These are phyloP conservation scores for Candida gigantensis DNA, from an alignment of 1,139 yeast species.

Conservation along the genomic window DNA sequence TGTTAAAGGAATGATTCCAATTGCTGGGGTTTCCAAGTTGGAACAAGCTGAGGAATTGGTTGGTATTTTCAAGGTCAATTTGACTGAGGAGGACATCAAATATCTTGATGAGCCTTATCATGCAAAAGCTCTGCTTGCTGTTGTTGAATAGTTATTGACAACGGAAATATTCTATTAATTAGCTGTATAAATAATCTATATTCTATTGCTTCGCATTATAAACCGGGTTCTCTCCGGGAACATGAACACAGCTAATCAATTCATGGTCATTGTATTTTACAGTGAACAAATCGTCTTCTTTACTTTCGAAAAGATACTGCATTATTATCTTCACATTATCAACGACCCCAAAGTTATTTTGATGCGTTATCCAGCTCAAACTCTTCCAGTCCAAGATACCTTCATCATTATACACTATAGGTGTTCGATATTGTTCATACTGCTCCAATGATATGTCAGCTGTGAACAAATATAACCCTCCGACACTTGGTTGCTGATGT, in stretches of 20 bases:
- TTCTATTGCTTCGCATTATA: neutral
- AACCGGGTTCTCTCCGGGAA: conserved; percentile 13
- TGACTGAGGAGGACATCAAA: conserved; percentile 46
- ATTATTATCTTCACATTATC: conserved; percentile 38
- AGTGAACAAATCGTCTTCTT: conserved; percentile 23
- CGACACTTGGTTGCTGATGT: conserved; percentile 20
- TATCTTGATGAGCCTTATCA: conserved; percentile 53
- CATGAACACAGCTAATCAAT: conserved; percentile 19
- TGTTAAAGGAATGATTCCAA: conserved; percentile 51
- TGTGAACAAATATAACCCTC: conserved; percentile 46
- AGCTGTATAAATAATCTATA: no score
- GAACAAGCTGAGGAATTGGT: conserved; percentile 57
- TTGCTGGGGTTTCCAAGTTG: conserved; percentile 53
- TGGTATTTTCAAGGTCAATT: conserved; percentile 39
- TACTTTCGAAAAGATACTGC: conserved; percentile 24
- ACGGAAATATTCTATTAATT: no score
- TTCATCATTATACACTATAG: conserved; percentile 32
- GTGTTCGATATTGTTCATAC: conserved; percentile 27
- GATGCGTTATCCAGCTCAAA: conserved; percentile 39
- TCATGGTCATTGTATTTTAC: conserved; percentile 21
- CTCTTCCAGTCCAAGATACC: conserved; percentile 51
- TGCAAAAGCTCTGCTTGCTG: no score
- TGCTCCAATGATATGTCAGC: conserved; percentile 33
- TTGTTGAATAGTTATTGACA: no score
- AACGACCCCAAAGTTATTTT: conserved; percentile 46